Percentiles rank a stretch among this genome's conserved stretches.
Conservation (phyloP, 176 grass and related monocot genomes). For the Zoysia pacifica region DNA sequence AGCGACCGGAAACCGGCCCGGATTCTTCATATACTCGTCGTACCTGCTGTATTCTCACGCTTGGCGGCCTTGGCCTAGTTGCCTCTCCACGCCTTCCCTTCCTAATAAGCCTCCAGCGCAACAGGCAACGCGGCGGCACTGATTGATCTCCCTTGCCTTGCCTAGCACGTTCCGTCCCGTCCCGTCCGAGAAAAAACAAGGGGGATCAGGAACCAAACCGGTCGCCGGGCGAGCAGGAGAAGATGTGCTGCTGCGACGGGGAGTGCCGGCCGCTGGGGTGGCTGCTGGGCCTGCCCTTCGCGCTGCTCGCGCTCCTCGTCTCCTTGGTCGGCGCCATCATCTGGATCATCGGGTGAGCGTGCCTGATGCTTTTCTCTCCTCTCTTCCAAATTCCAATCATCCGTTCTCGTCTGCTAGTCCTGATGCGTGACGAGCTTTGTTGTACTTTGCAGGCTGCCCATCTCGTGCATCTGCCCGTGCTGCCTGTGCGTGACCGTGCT, state of each 20-base stretch:
- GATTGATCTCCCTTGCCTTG: not conserved
- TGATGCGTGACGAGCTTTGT: too few species aligned
- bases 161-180: not conserved
- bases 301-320: constrained; percentile 68
- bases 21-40: not conserved
- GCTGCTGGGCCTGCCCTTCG: constrained; percentile 72
- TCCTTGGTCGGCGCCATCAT: constrained; percentile 66
- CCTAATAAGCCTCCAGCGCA: not conserved
- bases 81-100: not conserved
- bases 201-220: not conserved
- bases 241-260: constrained; percentile 30
- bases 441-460: constrained; percentile 39
- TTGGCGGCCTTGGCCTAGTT: not conserved
- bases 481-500: constrained; percentile 74
- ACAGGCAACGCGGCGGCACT: not conserved
- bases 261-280: constrained; percentile 71
- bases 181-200: not conserved
- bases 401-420: too few species aligned
- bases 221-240: not conserved
- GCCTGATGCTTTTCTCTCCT: not conserved
- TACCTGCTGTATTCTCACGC: not conserved
- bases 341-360: constrained; percentile 66
- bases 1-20: constrained; percentile 12
- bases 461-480: constrained; percentile 81
- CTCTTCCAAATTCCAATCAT: not conserved